A percentile compares a stretch with the other conserved stretches of the same genome.
Conservation (phyloP, 2,329 filamentous ascomycete genomes). For the Botryotinia globosa region DNA sequence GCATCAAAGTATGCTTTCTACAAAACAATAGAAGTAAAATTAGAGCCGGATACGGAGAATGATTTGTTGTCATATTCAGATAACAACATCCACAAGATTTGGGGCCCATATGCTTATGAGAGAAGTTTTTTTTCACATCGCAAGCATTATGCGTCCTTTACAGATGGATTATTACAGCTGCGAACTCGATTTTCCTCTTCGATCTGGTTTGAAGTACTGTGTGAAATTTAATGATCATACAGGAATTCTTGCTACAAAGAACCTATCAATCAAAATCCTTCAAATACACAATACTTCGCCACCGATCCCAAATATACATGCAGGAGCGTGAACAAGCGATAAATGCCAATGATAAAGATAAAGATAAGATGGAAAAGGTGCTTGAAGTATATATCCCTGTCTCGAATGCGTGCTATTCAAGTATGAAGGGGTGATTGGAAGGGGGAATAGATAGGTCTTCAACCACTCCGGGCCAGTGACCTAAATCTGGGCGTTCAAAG, state of each 20-base stretch:
- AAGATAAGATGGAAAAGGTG: background rate
- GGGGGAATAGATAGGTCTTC: background rate
- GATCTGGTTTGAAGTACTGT: background rate
- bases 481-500: background rate
- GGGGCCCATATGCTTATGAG: background rate
- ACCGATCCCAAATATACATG: background rate
- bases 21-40: background rate
- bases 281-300: background rate
- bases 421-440: background rate
- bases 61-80: background rate
- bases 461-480: background rate
- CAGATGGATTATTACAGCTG: too few species aligned
- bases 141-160: background rate
- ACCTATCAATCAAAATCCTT: background rate
- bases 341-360: background rate
- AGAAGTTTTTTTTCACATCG: constrained; percentile 1
- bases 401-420: background rate
- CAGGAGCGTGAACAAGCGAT: background rate
- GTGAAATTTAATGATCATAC: background rate
- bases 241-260: background rate
- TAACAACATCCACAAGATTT: background rate
- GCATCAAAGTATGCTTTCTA: background rate
- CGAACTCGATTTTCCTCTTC: background rate
- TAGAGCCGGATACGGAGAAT: background rate
- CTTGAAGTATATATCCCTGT: background rate